Base-by-base conservation (phyloP, 768 basidiomycete species). In the Serendipita sp. region DNA sequence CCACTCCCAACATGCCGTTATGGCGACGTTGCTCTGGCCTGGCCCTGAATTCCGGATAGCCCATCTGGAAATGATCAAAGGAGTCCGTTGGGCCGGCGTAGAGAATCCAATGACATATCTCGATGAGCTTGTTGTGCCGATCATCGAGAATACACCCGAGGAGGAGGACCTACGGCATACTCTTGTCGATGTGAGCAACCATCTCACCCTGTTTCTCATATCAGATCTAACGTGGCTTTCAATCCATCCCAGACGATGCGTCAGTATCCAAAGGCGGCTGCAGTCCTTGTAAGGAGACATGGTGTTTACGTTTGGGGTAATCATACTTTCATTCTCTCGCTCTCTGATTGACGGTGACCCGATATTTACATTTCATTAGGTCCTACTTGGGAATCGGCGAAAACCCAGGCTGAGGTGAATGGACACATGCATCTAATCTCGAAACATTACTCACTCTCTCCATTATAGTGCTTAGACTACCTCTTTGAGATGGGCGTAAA, bases 31-130 rank as follows among this genome's bases (percentile, higher is more conserved):
- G 38, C 76, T 91, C 16, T 90, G 84, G 81, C 76, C 79, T 3
- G 85, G 82, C 0, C 75, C 79, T 26, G 75, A 81, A 20, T 93
- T 93, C 67, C 78, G 77, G 64, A 88, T 93, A 66, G 89, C 87
- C 9, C 90, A 93, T 71, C 89, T 33, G 24, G 60, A 93, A 83
- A 93, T 93, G 91, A 94, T 93, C 71, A 94, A 94, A 71, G 91
- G 90, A 24, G 81, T 94, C 45, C 80, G 89, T 9, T 70, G 83
- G 16, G 86, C 81, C 3, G 90, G 91, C 11, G 83, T 78, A n/a
- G 88, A 87, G 1, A 72, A 74, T n/a, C 80, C 88, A 0, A 70
- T 91, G 65, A 85, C 86, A 1, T 93, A 90, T 72, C 81, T 90
- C 61, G 89, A 94, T 72, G 92, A 88, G 3, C 79, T 93, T 7